Evolutionary conservation across 169 alveolate genomes (phyloP).

Genomic region (Cryptosporidium sp.): DNA sequence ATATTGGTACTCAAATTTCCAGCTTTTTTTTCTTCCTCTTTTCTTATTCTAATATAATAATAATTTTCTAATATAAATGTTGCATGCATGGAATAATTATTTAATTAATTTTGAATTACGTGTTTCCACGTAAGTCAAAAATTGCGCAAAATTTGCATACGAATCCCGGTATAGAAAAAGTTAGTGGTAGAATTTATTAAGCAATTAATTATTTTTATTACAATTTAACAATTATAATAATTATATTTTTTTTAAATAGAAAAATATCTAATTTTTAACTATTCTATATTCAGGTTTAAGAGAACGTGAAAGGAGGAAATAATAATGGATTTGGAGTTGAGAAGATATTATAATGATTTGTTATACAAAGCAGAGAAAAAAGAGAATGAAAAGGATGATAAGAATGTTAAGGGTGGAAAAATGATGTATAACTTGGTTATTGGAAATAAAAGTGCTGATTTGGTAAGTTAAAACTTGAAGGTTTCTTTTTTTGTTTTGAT

Average conservation of each 20-base stretch:
- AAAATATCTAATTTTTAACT: too few species aligned
- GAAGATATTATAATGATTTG: background rate
- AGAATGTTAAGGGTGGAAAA: background rate
- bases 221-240: background rate
- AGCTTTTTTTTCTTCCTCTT: background rate
- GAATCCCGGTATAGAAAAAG: constrained; percentile 2
- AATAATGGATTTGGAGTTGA: constrained; percentile 9
- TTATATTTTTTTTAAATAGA: background rate
- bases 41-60: background rate
- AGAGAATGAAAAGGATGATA: background rate
- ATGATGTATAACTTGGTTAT: constrained; percentile 15
- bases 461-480: constrained; percentile 15
- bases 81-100: constrained; percentile 4
- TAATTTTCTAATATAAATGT: background rate
- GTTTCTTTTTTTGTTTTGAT: background rate
- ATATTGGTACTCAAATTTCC: background rate
- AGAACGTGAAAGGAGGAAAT: background rate
- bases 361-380: background rate
- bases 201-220: background rate
- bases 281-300: too few species aligned
- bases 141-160: constrained; percentile 11
- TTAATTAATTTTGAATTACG: background rate
- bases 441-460: constrained; percentile 59
- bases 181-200: background rate
- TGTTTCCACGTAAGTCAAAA: background rate